Base-by-base conservation (phyloP, 352 stramenopile species). In the Pythium biforme region DNA sequence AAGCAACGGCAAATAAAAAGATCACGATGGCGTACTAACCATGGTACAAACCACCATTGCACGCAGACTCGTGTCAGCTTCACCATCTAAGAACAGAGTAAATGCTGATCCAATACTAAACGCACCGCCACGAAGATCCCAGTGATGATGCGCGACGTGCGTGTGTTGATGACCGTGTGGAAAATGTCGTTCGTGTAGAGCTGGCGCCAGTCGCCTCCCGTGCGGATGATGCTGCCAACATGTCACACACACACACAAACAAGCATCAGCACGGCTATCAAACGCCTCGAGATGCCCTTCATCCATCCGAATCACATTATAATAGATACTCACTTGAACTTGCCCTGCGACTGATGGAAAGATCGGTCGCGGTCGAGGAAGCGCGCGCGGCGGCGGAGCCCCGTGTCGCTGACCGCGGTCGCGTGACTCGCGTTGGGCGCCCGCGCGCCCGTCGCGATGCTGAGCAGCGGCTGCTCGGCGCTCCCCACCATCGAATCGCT, bases 151-250 rank as follows among this genome's bases (percentile, higher is more conserved):
- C 79, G 77, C 54, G 78, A 90, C 26, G 86, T 93, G 66, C 79
- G 77, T 37, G 86, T 95, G 73, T 95, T 90, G 66, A 95, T 90
- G 26, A 95, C 72, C 41, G 86, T 93, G 71, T 95, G 86, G 77
- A 93, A 95, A 29, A 88, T 69, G 62, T 95, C 86, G 26, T 95
- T 76, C 65, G 74, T 90, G 73, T 95, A 95, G 64, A 92, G 88
- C 62, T 79, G 74, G 20, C 83, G 80, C 86, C 86, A 95, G 51
- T 95, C 79, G 15, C 86, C 86, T 9, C 86, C 83, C 41, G 77
- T 81, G 33, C 86, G 82, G 51, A 76, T 73, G 45, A 91, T 77
- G 53, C 74, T 88, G 67, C 31, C 1, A 2, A 11, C 31, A 11
- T 37, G 10, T 11, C 31, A 46, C 17, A 34, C 0, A 53, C 26